Conservation (phyloP, 2,329 filamentous ascomycete species). For the Nectriaceae sp. region DNA sequence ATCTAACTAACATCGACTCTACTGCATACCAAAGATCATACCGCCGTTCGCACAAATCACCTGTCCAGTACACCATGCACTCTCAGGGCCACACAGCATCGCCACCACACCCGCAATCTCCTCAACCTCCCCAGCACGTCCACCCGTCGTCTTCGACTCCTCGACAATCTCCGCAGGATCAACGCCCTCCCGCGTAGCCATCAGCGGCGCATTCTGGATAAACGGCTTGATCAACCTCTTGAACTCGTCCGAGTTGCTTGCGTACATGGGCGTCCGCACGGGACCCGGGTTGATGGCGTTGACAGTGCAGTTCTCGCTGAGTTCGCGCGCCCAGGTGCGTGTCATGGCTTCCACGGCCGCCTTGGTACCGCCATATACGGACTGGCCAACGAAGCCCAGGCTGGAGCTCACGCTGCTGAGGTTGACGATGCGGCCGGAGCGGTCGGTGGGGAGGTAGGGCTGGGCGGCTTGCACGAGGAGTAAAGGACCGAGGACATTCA, state of each 20-base stretch:
- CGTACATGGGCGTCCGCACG: slow-evolving; percentile 53
- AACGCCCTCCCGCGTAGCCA: slow-evolving; percentile 24
- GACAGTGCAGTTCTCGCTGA: slow-evolving; percentile 52
- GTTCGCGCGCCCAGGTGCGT: slow-evolving; percentile 55
- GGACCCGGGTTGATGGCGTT: slow-evolving; percentile 58
- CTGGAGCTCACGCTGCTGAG: slow-evolving; percentile 51
- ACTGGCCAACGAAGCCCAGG: slow-evolving; percentile 51
- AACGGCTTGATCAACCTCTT: slow-evolving; percentile 31
- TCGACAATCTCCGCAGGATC: slow-evolving; percentile 27
- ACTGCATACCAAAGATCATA: slow-evolving; percentile 32
- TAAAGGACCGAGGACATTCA: slow-evolving; percentile 80
- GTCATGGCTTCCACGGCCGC: slow-evolving; percentile 58
- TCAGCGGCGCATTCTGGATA: slow-evolving; percentile 30
- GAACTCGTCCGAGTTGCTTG: slow-evolving; percentile 30
- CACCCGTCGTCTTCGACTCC: slow-evolving; percentile 28
- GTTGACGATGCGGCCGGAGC: slow-evolving; percentile 59
- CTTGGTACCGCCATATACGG: slow-evolving; percentile 56
- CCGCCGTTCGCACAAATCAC: slow-evolving; percentile 32
- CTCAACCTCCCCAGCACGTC: slow-evolving; percentile 28
- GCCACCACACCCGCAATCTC: slow-evolving; percentile 27
- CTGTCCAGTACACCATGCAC: slow-evolving; percentile 29
- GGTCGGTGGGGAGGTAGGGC: slow-evolving; percentile 70
- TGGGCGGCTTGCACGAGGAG: slow-evolving; percentile 72
- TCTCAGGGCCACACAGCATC: slow-evolving; percentile 28
- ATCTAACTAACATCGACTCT: slow-evolving; percentile 3